These are phyloP conservation scores for Metschnikowia bowlesiae DNA, from an alignment of 805 yeast genomes.

Conservation along the genomic window DNA sequence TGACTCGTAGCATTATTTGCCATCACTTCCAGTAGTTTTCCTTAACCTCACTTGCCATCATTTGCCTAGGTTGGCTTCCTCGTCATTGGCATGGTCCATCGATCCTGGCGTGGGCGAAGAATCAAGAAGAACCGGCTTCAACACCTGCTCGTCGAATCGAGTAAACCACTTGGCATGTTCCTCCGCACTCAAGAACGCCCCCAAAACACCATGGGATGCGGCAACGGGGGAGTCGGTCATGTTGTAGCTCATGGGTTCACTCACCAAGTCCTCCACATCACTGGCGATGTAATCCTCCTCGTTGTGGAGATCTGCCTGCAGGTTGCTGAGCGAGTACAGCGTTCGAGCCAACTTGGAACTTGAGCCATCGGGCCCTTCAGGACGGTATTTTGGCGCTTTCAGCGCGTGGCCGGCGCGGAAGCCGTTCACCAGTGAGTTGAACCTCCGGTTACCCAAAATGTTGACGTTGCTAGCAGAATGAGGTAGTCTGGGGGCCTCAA, in stretches of 20 bases:
- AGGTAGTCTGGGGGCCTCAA: slow-evolving; percentile 59
- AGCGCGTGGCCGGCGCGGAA: slow-evolving; percentile 13
- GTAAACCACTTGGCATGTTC: slow-evolving; percentile 90
- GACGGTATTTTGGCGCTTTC: slow-evolving; percentile 8
- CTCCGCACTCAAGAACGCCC: slow-evolving; percentile 48
- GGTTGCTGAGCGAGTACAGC: slow-evolving; percentile 13
- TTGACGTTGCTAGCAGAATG: slow-evolving; percentile 9
- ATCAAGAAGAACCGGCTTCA: slow-evolving; percentile 88
- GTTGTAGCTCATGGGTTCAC: slow-evolving; percentile 8
- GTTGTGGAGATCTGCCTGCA: slow-evolving; percentile 20
- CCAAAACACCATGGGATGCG: slow-evolving; percentile 28
- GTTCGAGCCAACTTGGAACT: background rate
- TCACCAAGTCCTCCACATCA: slow-evolving; percentile 38
- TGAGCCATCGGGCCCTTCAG: slow-evolving; percentile 1
- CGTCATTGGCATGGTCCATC: slow-evolving; percentile 4
- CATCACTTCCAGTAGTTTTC: background rate
- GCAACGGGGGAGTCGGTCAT: slow-evolving; percentile 3
- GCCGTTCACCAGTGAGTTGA: slow-evolving; percentile 8
- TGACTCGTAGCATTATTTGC: background rate
- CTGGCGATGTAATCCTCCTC: slow-evolving; percentile 26
- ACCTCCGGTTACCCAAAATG: slow-evolving; percentile 24
- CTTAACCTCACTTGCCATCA: background rate
- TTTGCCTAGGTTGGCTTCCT: slow-evolving; percentile 10
- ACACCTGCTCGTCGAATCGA: slow-evolving; percentile 86
- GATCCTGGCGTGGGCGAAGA: slow-evolving; percentile 29